Base-by-base conservation (phyloP, 2,329 filamentous ascomycete genomes). In the Ceratocystis huliohia region DNA sequence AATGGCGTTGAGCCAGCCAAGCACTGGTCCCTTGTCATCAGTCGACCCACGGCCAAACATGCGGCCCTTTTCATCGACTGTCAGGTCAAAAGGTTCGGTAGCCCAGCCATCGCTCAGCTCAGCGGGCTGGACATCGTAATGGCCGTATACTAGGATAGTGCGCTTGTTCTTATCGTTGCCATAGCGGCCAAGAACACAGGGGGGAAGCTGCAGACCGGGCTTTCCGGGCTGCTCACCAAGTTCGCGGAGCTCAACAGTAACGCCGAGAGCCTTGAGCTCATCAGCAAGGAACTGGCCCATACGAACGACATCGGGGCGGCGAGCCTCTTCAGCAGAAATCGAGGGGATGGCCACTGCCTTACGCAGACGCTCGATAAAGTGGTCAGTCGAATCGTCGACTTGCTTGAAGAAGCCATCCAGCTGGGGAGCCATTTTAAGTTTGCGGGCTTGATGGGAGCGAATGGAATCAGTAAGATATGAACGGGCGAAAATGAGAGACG, bases 61-160 rank as follows among this genome's bases (percentile, higher is more conserved):
- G 74, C 92, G 88, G 69, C 87, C 93, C 78, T 96, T 89, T 70
- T 91, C 86, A 74, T 95, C 92, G 67, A 97, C 83, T 33, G 84
- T 88, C 70, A 99, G 82, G 69, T 89, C 86, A 76, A 97, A 99
- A 5, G 94, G 94, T 76, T 97, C 89, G 2, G 93, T 96, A 65
- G 88, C 86, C 94, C 94, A 99, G 70, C 94, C 94, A 72, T 99
- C 94, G 71, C 88, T 89, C 80, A 89, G 89, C 74, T 92, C 84
- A 44, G 94, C 94, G 30, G 94, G 94, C 79, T 99, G 94, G 45
- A 99, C 94, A 75, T 99, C 94, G 79, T 99, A 99, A 81, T 99
- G 94, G 61, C 94, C 94, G 74, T 99, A 99, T 61, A 99, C 91
- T 69, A 99, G 82, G 71, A 99, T 94, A 45, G 92, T 97, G 68